phyloP scores from a whole-genome alignment of 2,329 filamentous ascomycete genomes.

The Botrytis porri region DNA sequence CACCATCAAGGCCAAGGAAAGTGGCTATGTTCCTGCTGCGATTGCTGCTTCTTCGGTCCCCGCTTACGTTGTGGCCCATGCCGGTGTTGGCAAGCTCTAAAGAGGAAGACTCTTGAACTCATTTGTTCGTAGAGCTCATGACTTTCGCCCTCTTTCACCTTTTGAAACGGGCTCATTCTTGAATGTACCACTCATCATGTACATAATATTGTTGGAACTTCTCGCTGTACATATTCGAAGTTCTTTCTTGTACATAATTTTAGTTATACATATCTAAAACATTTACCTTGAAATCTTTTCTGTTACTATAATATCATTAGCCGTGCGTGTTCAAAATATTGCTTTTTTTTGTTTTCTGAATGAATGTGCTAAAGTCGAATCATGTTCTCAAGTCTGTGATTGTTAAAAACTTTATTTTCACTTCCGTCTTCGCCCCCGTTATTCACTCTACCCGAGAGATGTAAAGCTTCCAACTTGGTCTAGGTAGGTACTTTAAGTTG shows the following conservation, averaged over 20 bases:
- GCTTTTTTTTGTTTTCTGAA: background rate
- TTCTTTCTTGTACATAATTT: background rate
- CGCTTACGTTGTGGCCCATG: conserved; percentile 7
- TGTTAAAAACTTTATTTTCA: too few species aligned
- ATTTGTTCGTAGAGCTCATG: background rate
- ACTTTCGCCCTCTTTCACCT: background rate
- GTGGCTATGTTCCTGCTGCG: background rate
- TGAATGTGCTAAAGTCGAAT: background rate
- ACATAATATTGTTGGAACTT: background rate
- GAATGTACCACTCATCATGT: background rate
- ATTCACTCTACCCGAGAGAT: background rate
- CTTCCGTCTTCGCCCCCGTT: background rate
- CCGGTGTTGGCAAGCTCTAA: conserved; percentile 17
- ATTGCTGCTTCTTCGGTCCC: conserved; percentile 10
- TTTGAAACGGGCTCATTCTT: background rate
- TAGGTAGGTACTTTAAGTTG: background rate
- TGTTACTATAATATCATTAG: background rate
- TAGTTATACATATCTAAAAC: background rate
- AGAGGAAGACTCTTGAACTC: background rate
- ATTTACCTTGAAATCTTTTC: background rate
- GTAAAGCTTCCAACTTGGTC: background rate
- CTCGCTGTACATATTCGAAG: background rate
- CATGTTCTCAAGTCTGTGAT: background rate
- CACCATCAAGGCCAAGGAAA: conserved; percentile 5
- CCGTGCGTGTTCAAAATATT: background rate